Evolutionary conservation across 352 stramenopile genomes (phyloP), one percentile per base, ranked within the genome.

Genomic region (Blastocystis sp.): DNA sequence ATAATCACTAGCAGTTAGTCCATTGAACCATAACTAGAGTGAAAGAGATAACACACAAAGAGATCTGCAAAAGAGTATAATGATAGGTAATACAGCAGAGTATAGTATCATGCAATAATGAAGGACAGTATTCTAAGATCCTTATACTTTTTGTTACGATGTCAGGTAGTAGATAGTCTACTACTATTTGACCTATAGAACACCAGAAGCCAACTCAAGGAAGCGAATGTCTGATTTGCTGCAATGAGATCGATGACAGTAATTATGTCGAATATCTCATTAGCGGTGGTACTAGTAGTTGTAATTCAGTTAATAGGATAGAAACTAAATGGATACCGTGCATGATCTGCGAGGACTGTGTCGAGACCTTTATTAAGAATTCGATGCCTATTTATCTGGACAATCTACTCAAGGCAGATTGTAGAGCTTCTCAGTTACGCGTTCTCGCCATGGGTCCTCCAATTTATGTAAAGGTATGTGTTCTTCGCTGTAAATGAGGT

Each of bases 211-310:
- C 73, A 11, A n/a, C 29, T 34, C 53, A 84, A 53, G 73, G 54
- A 18, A 50, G 62, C 9, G 73, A 84, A 64, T 84, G 73, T n/a
- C 45, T 61, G 13, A 61, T 84, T 34, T 84, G 73, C 29, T 66
- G 53, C 18, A 55, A 84, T 68, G 47, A 63, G 7, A 69, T 84
- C 53, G 43, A 29, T 29, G 73, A 84, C 43, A 45, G n/a, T 15
- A 84, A 84, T 64, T 84, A 84, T 45, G 73, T 84, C 20, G 73
- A 84, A 34, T 84, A 68, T 43, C 50, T 50, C 26, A 45, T 66
- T 20, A 84, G 73, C n/a, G 62, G 62, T 18, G 54, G 73, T 84
- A 80, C 15, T 15, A 50, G 18, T 3, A 9, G 8, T 59, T 45
- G 1, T 20, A 53, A 20, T n/a, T 6, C 1, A 15, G 1, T 1